Percentiles rank a stretch among this genome's conserved stretches.
phyloP scores from a whole-genome alignment of 1,139 yeast genomes.

The Kurtzmaniella quercitrusa region DNA sequence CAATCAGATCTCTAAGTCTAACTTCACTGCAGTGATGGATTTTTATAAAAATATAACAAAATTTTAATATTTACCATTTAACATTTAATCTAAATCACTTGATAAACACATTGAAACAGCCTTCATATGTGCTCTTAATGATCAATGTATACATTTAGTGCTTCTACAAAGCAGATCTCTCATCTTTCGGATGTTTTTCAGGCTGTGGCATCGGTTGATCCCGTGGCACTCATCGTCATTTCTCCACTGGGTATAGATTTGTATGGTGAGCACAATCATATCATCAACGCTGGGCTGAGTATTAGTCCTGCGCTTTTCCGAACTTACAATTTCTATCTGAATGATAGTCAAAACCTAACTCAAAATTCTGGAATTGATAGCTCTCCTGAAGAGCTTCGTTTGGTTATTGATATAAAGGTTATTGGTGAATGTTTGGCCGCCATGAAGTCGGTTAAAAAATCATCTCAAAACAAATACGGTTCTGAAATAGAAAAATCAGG shows the following conservation, averaged over 20 bases:
- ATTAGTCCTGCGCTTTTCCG: constrained; percentile 37
- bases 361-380: constrained; percentile 9
- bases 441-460: constrained; percentile 14
- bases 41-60: too few relatives aligned
- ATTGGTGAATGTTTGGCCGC: constrained; percentile 34
- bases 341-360: constrained; percentile 8
- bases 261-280: constrained; percentile 37
- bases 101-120: too few relatives aligned
- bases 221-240: constrained; percentile 35
- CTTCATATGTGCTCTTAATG: not conserved
- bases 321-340: constrained; percentile 21
- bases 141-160: constrained; percentile 21
- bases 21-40: too few relatives aligned
- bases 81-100: too few relatives aligned
- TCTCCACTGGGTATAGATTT: constrained; percentile 30
- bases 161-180: constrained; percentile 35
- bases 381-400: constrained; percentile 20
- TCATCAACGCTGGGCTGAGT: constrained; percentile 30
- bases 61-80: too few relatives aligned
- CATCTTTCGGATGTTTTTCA: constrained; percentile 39
- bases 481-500: not conserved
- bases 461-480: constrained; percentile 10
- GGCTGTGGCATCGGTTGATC: constrained; percentile 28
- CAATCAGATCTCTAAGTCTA: too few relatives aligned
- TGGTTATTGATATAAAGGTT: constrained; percentile 37